phyloP scores from a whole-genome alignment of 805 yeast species.

The Ogataea kodamae region DNA sequence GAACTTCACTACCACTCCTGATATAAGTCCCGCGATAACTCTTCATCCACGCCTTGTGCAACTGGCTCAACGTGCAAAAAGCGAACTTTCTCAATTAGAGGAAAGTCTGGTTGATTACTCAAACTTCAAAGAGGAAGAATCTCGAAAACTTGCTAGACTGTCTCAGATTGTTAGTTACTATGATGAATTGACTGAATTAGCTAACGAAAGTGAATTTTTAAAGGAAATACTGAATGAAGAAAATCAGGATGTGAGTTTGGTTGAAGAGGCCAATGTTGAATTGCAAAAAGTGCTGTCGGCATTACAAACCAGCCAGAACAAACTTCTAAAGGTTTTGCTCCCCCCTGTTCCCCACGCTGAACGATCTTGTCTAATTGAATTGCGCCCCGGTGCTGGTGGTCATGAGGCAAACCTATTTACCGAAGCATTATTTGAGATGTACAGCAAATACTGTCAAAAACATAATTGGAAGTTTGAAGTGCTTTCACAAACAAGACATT shows the following conservation, averaged over 20 bases:
- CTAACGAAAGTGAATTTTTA: constrained; percentile 34
- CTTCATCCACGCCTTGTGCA: constrained; percentile 49
- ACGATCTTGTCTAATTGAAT: constrained; percentile 73
- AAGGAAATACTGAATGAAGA: constrained; percentile 31
- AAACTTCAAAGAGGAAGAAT: constrained; percentile 43
- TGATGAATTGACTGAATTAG: constrained; percentile 34
- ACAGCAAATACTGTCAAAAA: constrained; percentile 60
- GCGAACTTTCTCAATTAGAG: constrained; percentile 42
- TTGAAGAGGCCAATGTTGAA: constrained; percentile 62
- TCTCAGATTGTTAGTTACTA: constrained; percentile 42
- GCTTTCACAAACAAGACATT: constrained; percentile 52
- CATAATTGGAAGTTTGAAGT: constrained; percentile 67
- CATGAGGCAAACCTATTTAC: constrained; percentile 89
- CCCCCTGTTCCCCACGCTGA: constrained; percentile 79
- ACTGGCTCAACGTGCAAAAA: constrained; percentile 41
- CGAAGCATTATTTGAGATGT: constrained; percentile 77
- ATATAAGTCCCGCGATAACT: no score
- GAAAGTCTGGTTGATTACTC: constrained; percentile 39
- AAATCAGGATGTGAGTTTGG: constrained; percentile 44
- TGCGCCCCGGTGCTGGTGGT: constrained; percentile 96
- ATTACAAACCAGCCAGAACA: constrained; percentile 39
- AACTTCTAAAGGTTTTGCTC: constrained; percentile 55
- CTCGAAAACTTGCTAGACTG: constrained; percentile 46
- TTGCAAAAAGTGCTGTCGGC: constrained; percentile 43
- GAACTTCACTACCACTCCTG: no score